These are phyloP conservation scores for Hypseocharis bilobata DNA, from an alignment of 441 rosid genomes.

Conservation along the genomic window DNA sequence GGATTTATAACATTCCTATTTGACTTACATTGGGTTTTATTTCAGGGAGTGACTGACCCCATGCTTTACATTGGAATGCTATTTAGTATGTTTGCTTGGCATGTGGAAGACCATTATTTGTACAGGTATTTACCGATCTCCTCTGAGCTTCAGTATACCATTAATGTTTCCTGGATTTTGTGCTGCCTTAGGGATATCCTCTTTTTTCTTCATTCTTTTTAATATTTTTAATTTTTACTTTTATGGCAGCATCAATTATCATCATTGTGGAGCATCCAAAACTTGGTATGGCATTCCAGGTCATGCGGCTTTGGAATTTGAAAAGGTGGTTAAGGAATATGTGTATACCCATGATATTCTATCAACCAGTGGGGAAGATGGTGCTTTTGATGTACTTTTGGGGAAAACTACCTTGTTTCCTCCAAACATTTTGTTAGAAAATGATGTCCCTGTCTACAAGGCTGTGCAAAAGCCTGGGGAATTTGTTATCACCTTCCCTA, in stretches of 20 bases:
- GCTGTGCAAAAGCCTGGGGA: slow-evolving; percentile 99
- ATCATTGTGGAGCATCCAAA: slow-evolving; percentile 97
- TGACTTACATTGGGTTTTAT: slow-evolving; percentile 20
- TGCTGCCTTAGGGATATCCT: neutral
- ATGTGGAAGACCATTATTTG: slow-evolving; percentile 96
- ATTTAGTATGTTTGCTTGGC: slow-evolving; percentile 99
- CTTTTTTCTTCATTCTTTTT: neutral
- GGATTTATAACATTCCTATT: neutral
- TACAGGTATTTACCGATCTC: slow-evolving; percentile 55
- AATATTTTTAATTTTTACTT: slow-evolving; percentile 5
- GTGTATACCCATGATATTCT: slow-evolving; percentile 72
- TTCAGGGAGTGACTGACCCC: slow-evolving; percentile 98
- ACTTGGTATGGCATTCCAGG: slow-evolving; percentile 99
- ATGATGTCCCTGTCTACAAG: slow-evolving; percentile 83
- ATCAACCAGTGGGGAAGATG: slow-evolving; percentile 77
- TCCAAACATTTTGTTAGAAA: slow-evolving; percentile 72
- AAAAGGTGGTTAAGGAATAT: slow-evolving; percentile 74
- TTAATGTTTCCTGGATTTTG: slow-evolving; percentile 3
- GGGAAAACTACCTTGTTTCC: slow-evolving; percentile 98
- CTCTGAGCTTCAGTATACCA: neutral
- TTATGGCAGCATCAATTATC: slow-evolving; percentile 78
- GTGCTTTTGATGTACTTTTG: slow-evolving; percentile 88
- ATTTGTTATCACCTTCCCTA: slow-evolving; percentile 77
- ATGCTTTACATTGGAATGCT: slow-evolving; percentile 99
- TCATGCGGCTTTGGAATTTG: slow-evolving; percentile 80